These are phyloP conservation scores for Macadamia integrifolia DNA, from an alignment of 164 flowering plant genomes.

Conservation along the genomic window DNA sequence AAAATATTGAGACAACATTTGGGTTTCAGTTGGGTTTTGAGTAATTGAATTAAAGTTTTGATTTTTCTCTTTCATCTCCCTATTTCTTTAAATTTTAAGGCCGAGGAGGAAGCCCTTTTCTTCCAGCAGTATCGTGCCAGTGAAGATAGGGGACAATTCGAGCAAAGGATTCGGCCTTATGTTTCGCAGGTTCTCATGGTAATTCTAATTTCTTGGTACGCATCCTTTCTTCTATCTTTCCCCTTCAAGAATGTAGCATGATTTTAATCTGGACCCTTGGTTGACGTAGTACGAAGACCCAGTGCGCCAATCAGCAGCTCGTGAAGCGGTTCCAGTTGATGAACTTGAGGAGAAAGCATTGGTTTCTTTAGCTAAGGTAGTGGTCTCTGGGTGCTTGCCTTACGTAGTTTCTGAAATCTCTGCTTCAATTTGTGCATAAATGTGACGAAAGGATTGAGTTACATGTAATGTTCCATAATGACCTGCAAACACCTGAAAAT, in stretches of 20 bases:
- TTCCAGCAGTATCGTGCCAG: conserved; percentile 50
- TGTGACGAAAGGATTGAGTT: too few relatives aligned
- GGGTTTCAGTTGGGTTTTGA: too few relatives aligned
- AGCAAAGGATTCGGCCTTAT: conserved; percentile 53
- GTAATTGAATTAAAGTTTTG: not conserved
- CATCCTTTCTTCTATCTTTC: not conserved
- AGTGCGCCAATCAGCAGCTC: conserved; percentile 67
- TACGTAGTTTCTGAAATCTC: not conserved
- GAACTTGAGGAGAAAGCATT: conserved; percentile 93
- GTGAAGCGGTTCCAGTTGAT: conserved; percentile 68
- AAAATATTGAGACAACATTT: not conserved
- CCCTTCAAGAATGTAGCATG: not conserved
- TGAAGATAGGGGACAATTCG: conserved; percentile 39
- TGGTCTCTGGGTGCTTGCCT: not conserved
- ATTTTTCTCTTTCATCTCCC: not conserved
- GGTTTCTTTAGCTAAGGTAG: conserved; percentile 79
- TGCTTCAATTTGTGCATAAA: not conserved
- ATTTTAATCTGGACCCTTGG: not conserved
- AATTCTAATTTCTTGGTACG: conserved; percentile 3
- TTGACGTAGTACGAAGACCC: conserved; percentile 74
- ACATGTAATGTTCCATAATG: too few relatives aligned
- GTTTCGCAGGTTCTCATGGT: conserved; percentile 66
- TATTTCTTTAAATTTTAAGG: conserved; percentile 28
- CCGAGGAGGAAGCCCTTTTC: conserved; percentile 82
- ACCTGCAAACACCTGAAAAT: not conserved